A percentile compares a stretch with the other conserved stretches of the same genome.
These are phyloP conservation scores for Diaporthe citriasiana DNA, from an alignment of 2,329 filamentous ascomycete species.

Conservation along the genomic window DNA sequence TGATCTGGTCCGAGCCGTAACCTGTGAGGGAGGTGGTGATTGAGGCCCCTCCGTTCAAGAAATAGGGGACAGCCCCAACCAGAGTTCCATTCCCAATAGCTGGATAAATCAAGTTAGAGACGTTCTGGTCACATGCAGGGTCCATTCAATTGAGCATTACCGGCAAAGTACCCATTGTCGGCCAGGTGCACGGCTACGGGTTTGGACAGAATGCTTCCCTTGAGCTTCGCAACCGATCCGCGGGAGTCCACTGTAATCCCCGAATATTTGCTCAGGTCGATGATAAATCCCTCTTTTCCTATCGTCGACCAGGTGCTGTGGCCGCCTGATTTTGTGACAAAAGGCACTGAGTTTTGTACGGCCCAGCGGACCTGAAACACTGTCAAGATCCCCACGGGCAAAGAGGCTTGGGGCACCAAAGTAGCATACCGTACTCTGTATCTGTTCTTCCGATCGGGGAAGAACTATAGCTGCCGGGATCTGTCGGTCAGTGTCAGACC, in stretches of 20 bases:
- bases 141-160: conserved; percentile 22
- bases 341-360: conserved; percentile 20
- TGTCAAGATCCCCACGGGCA: not conserved
- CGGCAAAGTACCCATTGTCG: conserved; percentile 41
- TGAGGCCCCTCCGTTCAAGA: conserved; percentile 42
- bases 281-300: conserved; percentile 18
- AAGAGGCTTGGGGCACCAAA: not conserved
- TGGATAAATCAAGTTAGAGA: conserved; percentile 32
- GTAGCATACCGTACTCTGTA: conserved; percentile 26
- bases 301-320: conserved; percentile 37
- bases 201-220: conserved; percentile 40
- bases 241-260: conserved; percentile 8
- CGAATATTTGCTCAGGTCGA: conserved; percentile 28
- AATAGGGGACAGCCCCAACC: conserved; percentile 49
- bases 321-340: conserved; percentile 35
- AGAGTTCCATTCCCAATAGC: conserved; percentile 50
- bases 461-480: conserved; percentile 27
- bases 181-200: conserved; percentile 34
- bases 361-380: conserved; percentile 30
- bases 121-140: not conserved
- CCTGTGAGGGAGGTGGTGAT: conserved; percentile 44
- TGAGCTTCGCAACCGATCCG: conserved; percentile 36
- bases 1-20: conserved; percentile 47
- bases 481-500: conserved; percentile 35
- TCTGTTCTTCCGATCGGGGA: conserved; percentile 30